Base-by-base conservation (phyloP, 208 protist species). In the Balamuthia mandrillaris region DNA sequence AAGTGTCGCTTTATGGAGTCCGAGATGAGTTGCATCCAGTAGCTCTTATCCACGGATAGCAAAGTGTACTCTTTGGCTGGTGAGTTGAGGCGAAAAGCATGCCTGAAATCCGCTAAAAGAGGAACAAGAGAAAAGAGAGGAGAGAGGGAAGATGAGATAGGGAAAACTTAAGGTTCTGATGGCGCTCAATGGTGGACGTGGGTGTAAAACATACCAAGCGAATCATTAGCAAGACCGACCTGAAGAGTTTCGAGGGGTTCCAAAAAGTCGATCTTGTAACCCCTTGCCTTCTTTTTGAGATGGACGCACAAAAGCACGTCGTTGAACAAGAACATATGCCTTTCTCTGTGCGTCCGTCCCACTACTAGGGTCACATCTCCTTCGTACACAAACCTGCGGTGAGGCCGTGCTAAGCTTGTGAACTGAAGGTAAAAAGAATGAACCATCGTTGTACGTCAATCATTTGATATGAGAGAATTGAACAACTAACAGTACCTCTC, bases 1-100 rank as follows among this genome's bases (percentile, higher is more conserved):
- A n/a, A n/a, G n/a, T n/a, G n/a, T n/a, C n/a, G n/a, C n/a, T n/a
- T n/a, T n/a, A 83, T 83, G 1, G 75, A 63, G 2, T 16, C 52
- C 24, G 75, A 2, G 54, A 83, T 61, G 75, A 83, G 75, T 24
- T 83, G 75, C 75, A 66, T 66, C 75, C 75, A 83, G 35, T 83
- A 83, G 37, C 37, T 54, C 41, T 83, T 83, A 39, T 83, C 75
- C 9, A 54, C 49, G 1, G 75, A 83, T 44, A 35, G 52, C 37
- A 83, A 39, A n/a, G 75, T 83, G 21, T 83, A 83, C 41, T 65
- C 75, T 31, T 83, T 83, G 14, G 75, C 75, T 18, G 75, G 52
- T 5, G 75, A 35, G 31, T 68, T 29, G 16, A 83, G 27, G 9
- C 75, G 49, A 47, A 83, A 83, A 5, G 75, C 31, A 49, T 68